These are phyloP conservation scores for Alternaria sp. DNA, from an alignment of 2,329 filamentous ascomycete species.

Conservation along the genomic window DNA sequence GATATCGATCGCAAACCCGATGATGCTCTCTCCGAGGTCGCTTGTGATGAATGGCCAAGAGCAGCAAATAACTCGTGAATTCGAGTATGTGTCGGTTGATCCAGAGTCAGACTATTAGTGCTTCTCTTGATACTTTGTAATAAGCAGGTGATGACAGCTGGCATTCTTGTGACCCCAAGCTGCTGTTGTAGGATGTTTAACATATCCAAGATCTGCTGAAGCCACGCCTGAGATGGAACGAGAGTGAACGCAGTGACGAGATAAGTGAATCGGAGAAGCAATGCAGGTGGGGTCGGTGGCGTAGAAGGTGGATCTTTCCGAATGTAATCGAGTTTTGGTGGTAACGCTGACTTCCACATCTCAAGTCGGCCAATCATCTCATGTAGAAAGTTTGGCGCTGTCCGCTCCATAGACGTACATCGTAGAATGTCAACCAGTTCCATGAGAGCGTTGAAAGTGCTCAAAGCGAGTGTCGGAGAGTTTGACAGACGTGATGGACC, in stretches of 20 bases:
- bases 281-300: conserved; percentile 33
- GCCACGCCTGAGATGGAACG: conserved; percentile 26
- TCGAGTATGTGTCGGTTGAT: conserved; percentile 16
- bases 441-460: conserved; percentile 60
- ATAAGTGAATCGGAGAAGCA: conserved; percentile 37
- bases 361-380: conserved; percentile 46
- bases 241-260: conserved; percentile 27
- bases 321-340: conserved; percentile 31
- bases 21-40: neutral
- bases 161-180: conserved; percentile 32
- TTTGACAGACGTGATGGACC: conserved; percentile 12
- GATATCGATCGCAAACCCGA: neutral
- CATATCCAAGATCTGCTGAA: conserved; percentile 25
- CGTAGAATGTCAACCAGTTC: conserved; percentile 36
- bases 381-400: conserved; percentile 34
- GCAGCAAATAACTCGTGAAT: conserved; percentile 19
- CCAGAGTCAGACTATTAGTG: conserved; percentile 11
- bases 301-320: conserved; percentile 20
- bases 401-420: conserved; percentile 13
- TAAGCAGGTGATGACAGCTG: conserved; percentile 31
- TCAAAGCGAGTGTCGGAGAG: conserved; percentile 52
- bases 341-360: conserved; percentile 46
- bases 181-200: conserved; percentile 27
- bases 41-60: conserved; percentile 17
- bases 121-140: conserved; percentile 25